phyloP scores from a whole-genome alignment of 148 eudicot species.

The Spergularia marina region DNA sequence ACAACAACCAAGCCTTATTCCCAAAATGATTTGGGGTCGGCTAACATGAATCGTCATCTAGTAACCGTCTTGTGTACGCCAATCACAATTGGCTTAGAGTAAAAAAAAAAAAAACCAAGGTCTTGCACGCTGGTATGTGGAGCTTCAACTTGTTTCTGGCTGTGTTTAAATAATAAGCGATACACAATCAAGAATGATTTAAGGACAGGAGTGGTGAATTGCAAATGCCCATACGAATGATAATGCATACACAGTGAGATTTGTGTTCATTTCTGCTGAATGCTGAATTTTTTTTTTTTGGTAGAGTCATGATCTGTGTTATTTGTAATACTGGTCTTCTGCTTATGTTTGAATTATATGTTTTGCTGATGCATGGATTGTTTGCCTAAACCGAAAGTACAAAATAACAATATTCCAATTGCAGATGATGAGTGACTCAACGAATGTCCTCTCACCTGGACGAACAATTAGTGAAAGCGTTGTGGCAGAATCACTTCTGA shows the following conservation, averaged over 20 bases:
- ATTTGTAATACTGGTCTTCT: neutral
- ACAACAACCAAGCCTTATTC: too few species aligned
- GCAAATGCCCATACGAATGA: neutral
- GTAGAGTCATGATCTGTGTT: neutral
- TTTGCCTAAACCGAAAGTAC: constrained; percentile 5
- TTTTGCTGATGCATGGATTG: neutral
- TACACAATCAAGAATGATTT: neutral
- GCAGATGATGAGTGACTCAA: constrained; percentile 99
- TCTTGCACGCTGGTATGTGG: too few species aligned
- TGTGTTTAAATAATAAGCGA: neutral
- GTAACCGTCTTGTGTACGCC: too few species aligned
- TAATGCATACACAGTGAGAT: neutral
- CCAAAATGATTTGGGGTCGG: too few species aligned
- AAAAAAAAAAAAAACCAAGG: too few species aligned
- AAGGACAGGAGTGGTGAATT: neutral
- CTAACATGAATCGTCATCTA: too few species aligned
- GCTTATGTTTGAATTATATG: neutral
- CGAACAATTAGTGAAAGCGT: constrained; percentile 88
- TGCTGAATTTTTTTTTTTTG: neutral
- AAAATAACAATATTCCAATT: constrained; percentile 14
- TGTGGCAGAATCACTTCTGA: constrained; percentile 79
- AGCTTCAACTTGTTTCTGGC: too few species aligned
- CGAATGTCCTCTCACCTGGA: constrained; percentile 93
- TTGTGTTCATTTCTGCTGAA: neutral
- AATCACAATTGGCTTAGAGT: neutral